Evolutionary conservation across 805 yeast species (phyloP), one percentile per base, ranked within the genome.

Genomic region (Wickerhamomyces chaumierensis): DNA sequence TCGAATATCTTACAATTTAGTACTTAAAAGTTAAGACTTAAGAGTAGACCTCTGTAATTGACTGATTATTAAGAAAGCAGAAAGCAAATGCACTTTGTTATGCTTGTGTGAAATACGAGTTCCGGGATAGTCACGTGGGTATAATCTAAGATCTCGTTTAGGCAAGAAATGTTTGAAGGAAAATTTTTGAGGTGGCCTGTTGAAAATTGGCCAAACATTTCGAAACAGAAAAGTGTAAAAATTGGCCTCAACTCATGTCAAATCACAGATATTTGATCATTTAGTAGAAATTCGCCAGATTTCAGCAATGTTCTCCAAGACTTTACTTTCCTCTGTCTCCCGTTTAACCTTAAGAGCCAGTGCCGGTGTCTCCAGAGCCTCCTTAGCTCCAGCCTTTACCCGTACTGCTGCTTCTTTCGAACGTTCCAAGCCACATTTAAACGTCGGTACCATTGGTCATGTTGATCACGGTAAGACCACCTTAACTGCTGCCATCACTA

Each of bases 381-480:
- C 16, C 8, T 17, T 17, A 19, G 20, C 20, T 33, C 23, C 23
- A 33, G 23, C 23, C 18, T 33, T 33, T n/a, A 14, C 23, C 27
- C 49, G 54, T 48, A 40, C 51, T 36, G 94, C 94, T 46, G 73
- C 81, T 36, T 73, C 90, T 36, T 92, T 90, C 61, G 83, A 82
- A 65, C 90, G 98, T 70, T 72, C 87, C 52, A 92, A 92, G 71
- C 97, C 97, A 36, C 97, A 90, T 62, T 80, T 90, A 52, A 90
- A 90, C 68, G 75, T 90, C 53, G 98, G 97, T 69, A 90, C 97
- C 61, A 90, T 90, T 62, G 97, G 97, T 51, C 97, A 90, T 65
- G 97, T 90, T 50, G 98, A 90, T 71, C 97, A 90, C 68, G 98
- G 98, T 66, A 90, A 90, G 69, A 88, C 97, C 55, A 88, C 97